Conservation (phyloP, 73 alveolate species). For the Tetrahymena thermophila region DNA sequence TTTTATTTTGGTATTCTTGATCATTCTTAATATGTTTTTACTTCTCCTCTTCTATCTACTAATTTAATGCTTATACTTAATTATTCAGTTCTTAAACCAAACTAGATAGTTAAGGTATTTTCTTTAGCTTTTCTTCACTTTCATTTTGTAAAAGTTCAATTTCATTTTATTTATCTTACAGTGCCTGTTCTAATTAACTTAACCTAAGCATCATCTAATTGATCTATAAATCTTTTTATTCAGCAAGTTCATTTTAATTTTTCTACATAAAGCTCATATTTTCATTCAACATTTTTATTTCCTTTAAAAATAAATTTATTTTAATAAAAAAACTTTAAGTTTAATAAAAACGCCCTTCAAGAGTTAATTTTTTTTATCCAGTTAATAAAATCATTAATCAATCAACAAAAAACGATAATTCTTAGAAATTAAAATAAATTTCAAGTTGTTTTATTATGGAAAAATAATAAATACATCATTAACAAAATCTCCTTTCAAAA, state of each 20-base stretch:
- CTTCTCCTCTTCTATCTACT: neutral
- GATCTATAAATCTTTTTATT: neutral
- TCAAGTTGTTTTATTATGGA: too few species aligned
- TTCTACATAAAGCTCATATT: neutral
- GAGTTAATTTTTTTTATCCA: too few species aligned
- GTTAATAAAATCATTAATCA: too few species aligned
- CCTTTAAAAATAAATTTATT: neutral
- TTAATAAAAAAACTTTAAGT: too few species aligned
- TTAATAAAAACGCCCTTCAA: too few species aligned
- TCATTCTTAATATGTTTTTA: neutral
- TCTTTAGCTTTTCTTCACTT: neutral
- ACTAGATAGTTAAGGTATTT: neutral
- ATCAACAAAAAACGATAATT: too few species aligned
- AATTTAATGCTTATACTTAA: neutral
- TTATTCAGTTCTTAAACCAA: neutral
- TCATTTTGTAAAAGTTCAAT: neutral
- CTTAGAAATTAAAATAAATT: too few species aligned
- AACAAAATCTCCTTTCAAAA: too few species aligned
- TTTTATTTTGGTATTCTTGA: neutral
- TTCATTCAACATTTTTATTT: neutral
- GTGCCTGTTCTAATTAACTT: neutral
- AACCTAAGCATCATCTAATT: too few species aligned
- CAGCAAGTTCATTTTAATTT: neutral
- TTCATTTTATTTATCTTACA: neutral
- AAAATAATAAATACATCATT: too few species aligned